Evolutionary conservation across 2,329 filamentous ascomycete genomes (phyloP).

Genomic region (Cercospora janseana): DNA sequence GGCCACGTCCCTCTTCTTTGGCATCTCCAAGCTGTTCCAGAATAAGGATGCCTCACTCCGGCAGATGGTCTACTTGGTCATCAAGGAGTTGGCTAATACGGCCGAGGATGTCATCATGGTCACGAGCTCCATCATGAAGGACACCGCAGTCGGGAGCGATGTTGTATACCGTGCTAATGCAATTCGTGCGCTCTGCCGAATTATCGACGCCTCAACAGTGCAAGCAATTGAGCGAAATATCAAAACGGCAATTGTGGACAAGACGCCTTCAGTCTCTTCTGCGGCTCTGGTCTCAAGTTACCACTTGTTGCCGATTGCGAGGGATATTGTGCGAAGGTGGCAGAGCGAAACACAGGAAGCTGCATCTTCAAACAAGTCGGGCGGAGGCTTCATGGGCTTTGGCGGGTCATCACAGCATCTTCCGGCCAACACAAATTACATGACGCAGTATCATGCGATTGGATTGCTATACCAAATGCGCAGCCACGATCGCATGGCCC

Average conservation of each 20-base stretch:
- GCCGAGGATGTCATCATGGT: slow-evolving; percentile 99
- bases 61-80: slow-evolving; percentile 97
- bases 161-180: slow-evolving; percentile 93
- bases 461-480: slow-evolving; percentile 97
- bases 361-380: slow-evolving; percentile 83
- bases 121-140: slow-evolving; percentile 99
- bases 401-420: slow-evolving; percentile 70
- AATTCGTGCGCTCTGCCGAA: slow-evolving; percentile 89
- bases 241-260: slow-evolving; percentile 99
- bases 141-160: slow-evolving; percentile 92
- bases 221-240: slow-evolving; percentile 97
- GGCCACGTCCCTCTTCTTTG: slow-evolving; percentile 97
- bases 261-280: slow-evolving; percentile 94
- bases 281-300: slow-evolving; percentile 96
- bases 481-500: slow-evolving; percentile 92
- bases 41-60: slow-evolving; percentile 97
- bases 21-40: slow-evolving; percentile 98
- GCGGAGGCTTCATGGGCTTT: slow-evolving; percentile 88
- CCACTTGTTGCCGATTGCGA: slow-evolving; percentile 92
- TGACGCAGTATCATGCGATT: slow-evolving; percentile 98
- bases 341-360: slow-evolving; percentile 98
- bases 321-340: slow-evolving; percentile 94
- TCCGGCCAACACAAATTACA: slow-evolving; percentile 87
- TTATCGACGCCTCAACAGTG: slow-evolving; percentile 94
- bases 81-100: slow-evolving; percentile 94